These are phyloP conservation scores for Globisporangium mamillatum DNA, from an alignment of 352 stramenopile genomes.

Conservation along the genomic window DNA sequence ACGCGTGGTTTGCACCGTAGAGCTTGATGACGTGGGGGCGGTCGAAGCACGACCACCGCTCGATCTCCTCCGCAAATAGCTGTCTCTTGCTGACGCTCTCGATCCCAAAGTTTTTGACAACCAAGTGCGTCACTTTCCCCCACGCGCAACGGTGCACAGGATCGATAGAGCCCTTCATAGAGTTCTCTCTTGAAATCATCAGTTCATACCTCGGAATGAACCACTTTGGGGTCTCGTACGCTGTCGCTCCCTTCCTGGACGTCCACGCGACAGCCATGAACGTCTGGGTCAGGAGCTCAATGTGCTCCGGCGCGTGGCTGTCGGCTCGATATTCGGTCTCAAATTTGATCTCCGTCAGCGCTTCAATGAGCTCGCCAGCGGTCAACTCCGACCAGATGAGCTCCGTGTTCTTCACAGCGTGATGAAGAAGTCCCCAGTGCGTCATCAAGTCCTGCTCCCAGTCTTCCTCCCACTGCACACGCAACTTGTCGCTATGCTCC, in stretches of 20 bases:
- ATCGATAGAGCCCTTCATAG: constrained; percentile 15
- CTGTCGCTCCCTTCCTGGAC: background rate
- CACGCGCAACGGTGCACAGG: constrained; percentile 24
- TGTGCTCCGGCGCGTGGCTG: background rate
- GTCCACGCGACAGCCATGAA: background rate
- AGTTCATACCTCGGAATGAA: background rate
- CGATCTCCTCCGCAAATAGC: constrained; percentile 29
- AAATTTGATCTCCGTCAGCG: constrained; percentile 1
- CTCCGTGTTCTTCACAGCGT: background rate
- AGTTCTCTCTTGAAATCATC: background rate
- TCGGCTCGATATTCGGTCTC: background rate
- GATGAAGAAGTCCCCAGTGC: background rate
- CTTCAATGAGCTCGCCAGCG: background rate
- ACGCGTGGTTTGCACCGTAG: constrained; percentile 20
- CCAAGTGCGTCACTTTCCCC: constrained; percentile 21
- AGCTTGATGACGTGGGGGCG: constrained; percentile 33
- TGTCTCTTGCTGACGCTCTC: background rate
- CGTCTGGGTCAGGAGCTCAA: background rate
- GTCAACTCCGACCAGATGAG: background rate
- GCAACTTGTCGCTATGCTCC: background rate
- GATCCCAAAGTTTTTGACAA: constrained; percentile 32
- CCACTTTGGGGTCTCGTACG: background rate
- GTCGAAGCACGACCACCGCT: constrained; percentile 29
- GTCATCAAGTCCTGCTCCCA: background rate
- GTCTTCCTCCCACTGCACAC: background rate